These are phyloP conservation scores for Erythrophleum ivorense DNA, from an alignment of 331 rosid genomes.

Conservation along the genomic window DNA sequence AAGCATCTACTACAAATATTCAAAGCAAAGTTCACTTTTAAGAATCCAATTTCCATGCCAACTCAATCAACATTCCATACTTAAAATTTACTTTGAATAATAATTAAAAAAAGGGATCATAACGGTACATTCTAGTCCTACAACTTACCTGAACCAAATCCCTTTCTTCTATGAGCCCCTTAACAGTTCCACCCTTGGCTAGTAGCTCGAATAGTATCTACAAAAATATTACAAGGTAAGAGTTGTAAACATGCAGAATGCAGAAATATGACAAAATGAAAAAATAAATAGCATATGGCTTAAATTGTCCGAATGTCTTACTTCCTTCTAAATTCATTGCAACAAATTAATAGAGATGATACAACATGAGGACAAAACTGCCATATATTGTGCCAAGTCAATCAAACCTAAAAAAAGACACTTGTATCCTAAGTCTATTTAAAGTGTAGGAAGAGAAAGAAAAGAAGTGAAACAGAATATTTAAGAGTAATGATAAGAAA, in stretches of 20 bases:
- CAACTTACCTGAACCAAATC: slow-evolving; percentile 88
- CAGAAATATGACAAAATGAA: neutral
- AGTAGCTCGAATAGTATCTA: slow-evolving; percentile 87
- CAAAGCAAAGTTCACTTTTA: neutral
- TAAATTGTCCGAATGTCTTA: neutral
- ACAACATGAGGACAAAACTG: neutral
- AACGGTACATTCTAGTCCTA: neutral
- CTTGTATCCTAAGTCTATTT: neutral
- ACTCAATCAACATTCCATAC: slow-evolving; percentile 1
- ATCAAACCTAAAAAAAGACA: neutral
- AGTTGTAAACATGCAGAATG: slow-evolving; percentile 28
- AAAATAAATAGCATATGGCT: neutral
- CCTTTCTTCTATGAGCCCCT: slow-evolving; percentile 75
- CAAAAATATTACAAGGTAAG: slow-evolving; percentile 34
- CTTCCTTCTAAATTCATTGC: slow-evolving; percentile 5
- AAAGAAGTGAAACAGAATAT: slow-evolving; percentile 3
- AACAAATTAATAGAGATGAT: slow-evolving; percentile 21
- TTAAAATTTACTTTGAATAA: neutral
- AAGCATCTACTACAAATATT: neutral
- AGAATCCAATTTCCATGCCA: neutral
- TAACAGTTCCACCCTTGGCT: slow-evolving; percentile 88
- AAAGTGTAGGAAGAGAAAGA: neutral
- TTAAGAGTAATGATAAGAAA: neutral
- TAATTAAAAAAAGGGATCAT: neutral
- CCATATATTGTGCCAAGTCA: slow-evolving; percentile 18